Evolutionary conservation across 2,329 filamentous ascomycete species (phyloP), one percentile per base, ranked within the genome.

Genomic region (Penicillium verrucosum): DNA sequence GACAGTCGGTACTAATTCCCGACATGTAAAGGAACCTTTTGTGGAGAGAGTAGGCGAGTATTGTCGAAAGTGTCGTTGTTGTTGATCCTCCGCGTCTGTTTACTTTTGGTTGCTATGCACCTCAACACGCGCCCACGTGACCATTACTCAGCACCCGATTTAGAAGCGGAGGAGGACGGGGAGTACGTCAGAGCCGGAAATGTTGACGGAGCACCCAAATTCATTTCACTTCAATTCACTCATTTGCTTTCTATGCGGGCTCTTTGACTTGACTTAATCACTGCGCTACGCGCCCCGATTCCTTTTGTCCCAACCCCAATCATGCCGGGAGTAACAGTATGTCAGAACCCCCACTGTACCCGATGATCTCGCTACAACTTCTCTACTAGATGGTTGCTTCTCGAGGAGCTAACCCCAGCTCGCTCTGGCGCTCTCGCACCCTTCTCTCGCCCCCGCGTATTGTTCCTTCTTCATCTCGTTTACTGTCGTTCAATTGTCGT

Each of bases 311-410:
- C 34, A 65, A 32, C 60, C 55, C 51, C 58, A 59, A 64, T 57
- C 29, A 69, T 73, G 70, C 69, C 66, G 61, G 63, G 66, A 64
- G 59, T 65, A 59, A 66, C 65, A 45, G 72, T 74, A 69, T 63
- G 68, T 58, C 50, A 47, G 54, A 54, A 45, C 54, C 44, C 54
- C 27, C 32, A 43, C 52, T 44, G 23, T 51, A 54, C 55, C 52
- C 56, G 38, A 54, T 55, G 58, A 51, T 59, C 34, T 43, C 44
- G 37, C 46, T 60, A 48, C 45, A 56, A 45, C 42, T 25, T 14
- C 53, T 29, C 21, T 41, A 43, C 25, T 57, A 54, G 61, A 72
- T 70, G 57, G 51, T 62, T 57, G 61, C 62, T 47, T 60, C 63
- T 54, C 62, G 51, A 60, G 62, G 51, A 44, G 54, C 64, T 37